Evolutionary conservation across 371 early-diverging fungal species (phyloP).

Genomic region (Smittium mucronatum): DNA sequence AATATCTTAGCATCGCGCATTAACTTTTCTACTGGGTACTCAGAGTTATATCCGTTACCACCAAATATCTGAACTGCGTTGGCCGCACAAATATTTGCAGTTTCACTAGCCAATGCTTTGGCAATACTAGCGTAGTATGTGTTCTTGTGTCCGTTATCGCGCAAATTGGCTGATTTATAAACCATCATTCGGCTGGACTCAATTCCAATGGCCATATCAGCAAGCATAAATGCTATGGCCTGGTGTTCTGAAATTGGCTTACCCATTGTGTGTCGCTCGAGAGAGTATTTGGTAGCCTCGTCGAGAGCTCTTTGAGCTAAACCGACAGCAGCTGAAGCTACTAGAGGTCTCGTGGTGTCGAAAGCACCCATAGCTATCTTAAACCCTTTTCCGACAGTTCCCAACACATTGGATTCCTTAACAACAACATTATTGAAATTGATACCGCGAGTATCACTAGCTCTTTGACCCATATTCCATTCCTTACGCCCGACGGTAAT

Average conservation of each 20-base stretch:
- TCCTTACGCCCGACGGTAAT: conserved; percentile 88
- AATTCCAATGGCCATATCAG: conserved; percentile 87
- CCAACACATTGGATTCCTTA: conserved; percentile 70
- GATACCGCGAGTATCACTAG: conserved; percentile 86
- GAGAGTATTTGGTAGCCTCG: conserved; percentile 76
- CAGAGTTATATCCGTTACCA: conserved; percentile 85
- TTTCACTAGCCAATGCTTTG: conserved; percentile 85
- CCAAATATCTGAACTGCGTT: conserved; percentile 96
- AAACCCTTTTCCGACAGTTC: conserved; percentile 72
- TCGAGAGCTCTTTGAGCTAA: conserved; percentile 88
- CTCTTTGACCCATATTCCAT: conserved; percentile 93
- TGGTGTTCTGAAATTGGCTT: conserved; percentile 81
- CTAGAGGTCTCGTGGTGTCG: conserved; percentile 86
- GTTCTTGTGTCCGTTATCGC: conserved; percentile 74
- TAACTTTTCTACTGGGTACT: conserved; percentile 81
- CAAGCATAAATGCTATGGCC: conserved; percentile 89
- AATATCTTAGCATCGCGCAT: conserved; percentile 89
- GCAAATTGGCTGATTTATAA: conserved; percentile 69
- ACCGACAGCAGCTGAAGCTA: conserved; percentile 85
- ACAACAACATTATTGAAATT: conserved; percentile 92
- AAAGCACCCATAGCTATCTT: conserved; percentile 96
- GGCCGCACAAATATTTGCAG: conserved; percentile 87
- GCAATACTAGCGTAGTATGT: conserved; percentile 92
- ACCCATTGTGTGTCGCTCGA: conserved; percentile 94
- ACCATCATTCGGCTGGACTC: conserved; percentile 84